Evolutionary conservation across 2,329 filamentous ascomycete species (phyloP).

Genomic region (Lecanoromycetidae sp.): DNA sequence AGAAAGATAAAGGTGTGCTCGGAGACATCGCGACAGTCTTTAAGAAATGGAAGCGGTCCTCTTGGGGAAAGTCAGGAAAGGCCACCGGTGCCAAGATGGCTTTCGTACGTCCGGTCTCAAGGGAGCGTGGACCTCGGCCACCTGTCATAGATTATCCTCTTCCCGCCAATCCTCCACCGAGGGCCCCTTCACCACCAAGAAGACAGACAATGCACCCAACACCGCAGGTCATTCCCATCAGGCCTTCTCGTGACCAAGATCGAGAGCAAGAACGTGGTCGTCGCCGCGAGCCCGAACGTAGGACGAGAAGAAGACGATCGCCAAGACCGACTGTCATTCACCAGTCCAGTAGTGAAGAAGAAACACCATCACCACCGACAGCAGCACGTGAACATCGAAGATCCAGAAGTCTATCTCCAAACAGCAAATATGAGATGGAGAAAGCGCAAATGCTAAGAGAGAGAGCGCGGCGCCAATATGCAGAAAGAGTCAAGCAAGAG

Average conservation of each 20-base stretch:
- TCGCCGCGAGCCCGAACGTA: background rate
- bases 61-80: slow-evolving; percentile 2
- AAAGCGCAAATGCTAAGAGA: background rate
- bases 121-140: background rate
- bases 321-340: background rate
- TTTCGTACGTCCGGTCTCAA: background rate
- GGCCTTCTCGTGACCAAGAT: background rate
- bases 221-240: background rate
- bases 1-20: background rate
- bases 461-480: background rate
- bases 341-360: background rate
- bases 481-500: background rate
- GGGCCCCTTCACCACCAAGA: slow-evolving; percentile 10
- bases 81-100: background rate
- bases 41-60: slow-evolving; percentile 4
- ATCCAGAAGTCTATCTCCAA: slow-evolving; percentile 2
- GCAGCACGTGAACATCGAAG: slow-evolving; percentile 1
- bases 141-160: background rate
- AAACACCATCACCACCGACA: background rate
- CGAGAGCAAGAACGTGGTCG: background rate
- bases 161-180: background rate
- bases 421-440: background rate
- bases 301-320: background rate
- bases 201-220: background rate
- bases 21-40: background rate